phyloP scores from a whole-genome alignment of 345 rosid species.

The Eucalyptus sp. region DNA sequence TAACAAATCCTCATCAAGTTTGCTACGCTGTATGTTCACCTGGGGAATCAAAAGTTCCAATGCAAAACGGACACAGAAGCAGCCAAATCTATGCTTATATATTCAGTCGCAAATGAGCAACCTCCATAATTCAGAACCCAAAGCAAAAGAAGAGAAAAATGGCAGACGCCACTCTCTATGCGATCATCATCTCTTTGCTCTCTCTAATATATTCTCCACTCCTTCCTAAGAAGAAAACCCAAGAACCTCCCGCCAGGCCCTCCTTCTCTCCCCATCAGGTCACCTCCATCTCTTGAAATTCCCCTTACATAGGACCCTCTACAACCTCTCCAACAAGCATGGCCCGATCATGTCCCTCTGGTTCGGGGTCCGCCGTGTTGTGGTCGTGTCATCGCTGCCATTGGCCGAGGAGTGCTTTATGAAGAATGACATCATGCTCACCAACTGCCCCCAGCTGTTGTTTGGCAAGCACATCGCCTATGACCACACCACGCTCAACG shows the following conservation, averaged over 20 bases:
- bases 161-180: not conserved
- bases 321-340: not conserved
- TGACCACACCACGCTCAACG: not conserved
- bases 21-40: no score
- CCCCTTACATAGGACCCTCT: not conserved
- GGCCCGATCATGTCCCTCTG: not conserved
- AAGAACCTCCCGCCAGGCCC: conserved; percentile 10
- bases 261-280: not conserved
- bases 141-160: not conserved
- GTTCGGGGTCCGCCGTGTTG: not conserved
- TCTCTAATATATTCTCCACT: not conserved
- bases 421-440: not conserved
- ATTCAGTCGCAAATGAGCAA: no score
- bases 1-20: no score
- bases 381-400: not conserved
- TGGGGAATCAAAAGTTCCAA: no score
- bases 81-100: no score
- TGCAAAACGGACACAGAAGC: no score
- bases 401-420: not conserved
- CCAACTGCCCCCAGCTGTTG: not conserved
- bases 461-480: conserved; percentile 9
- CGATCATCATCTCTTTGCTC: not conserved
- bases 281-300: conserved; percentile 10
- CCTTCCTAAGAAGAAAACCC: not conserved
- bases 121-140: not conserved